Evolutionary conservation across 768 basidiomycete species (phyloP).

Genomic region (Xerocomellus amylosporus): DNA sequence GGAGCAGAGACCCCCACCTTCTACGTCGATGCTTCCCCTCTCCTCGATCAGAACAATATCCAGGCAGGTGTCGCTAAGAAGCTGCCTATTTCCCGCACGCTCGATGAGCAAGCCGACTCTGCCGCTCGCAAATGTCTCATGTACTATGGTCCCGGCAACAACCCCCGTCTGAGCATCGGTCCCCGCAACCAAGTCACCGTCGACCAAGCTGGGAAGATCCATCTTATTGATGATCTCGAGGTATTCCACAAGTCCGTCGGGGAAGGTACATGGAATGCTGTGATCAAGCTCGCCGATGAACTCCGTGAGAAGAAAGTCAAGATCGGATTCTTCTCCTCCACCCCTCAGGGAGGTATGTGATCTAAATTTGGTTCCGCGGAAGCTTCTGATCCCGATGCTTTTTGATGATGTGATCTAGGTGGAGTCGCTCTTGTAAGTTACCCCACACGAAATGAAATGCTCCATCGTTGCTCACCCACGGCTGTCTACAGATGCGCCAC

Average conservation of each 20-base stretch:
- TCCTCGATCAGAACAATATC: conserved; percentile 40
- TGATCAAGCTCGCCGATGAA: conserved; percentile 78
- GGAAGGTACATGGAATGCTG: conserved; percentile 74
- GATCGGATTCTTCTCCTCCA: conserved; percentile 93
- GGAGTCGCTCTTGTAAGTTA: conserved; percentile 85
- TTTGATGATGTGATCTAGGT: conserved; percentile 44
- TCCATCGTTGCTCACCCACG: conserved; percentile 13
- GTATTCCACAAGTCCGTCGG: conserved; percentile 75
- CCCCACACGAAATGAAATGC: conserved; percentile 15
- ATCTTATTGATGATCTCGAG: conserved; percentile 78
- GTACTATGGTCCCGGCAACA: conserved; percentile 80
- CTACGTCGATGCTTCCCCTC: conserved; percentile 56
- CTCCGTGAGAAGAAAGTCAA: conserved; percentile 83
- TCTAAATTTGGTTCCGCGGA: conserved; percentile 2
- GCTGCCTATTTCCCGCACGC: conserved; percentile 70
- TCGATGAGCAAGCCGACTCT: conserved; percentile 84
- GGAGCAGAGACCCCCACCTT: conserved; percentile 75
- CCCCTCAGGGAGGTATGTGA: conserved; percentile 82
- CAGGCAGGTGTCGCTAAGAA: conserved; percentile 49
- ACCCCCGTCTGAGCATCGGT: conserved; percentile 78
- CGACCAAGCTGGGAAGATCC: conserved; percentile 83
- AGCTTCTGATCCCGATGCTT: conserved; percentile 22
- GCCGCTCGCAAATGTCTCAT: conserved; percentile 82
- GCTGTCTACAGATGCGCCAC: conserved; percentile 74
- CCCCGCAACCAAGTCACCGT: conserved; percentile 86